Percentiles rank a stretch among this genome's conserved stretches.
Conservation (phyloP, 345 rosid genomes). For the thale cress (Arabidopsis thaliana) region TAIR10.1 NC_003075.7:12874001-12874500, state of each 20-base stretch:
- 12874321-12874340: slow-evolving; percentile 60
- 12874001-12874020: slow-evolving; percentile 62
- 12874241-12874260: slow-evolving; percentile 9
- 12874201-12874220: slow-evolving; percentile 88
- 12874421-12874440: slow-evolving; percentile 16
- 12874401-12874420: background rate
- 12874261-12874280: background rate
- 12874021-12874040: slow-evolving; percentile 76
- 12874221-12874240: slow-evolving; percentile 25
- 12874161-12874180: slow-evolving; percentile 78
- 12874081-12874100: slow-evolving; percentile 7
- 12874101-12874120: slow-evolving; percentile 5
- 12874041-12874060: slow-evolving; percentile 90
- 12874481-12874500: slow-evolving; percentile 74
- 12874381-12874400: slow-evolving; percentile 1
- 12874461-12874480: slow-evolving; percentile 87
- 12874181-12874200: slow-evolving; percentile 96
- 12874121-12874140: slow-evolving; percentile 24
- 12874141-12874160: slow-evolving; percentile 14
- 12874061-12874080: slow-evolving; percentile 98
- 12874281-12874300: slow-evolving; percentile 57
- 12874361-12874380: slow-evolving; percentile 6
- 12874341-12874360: background rate
- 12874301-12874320: slow-evolving; percentile 89
- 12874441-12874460: slow-evolving; percentile 15